Evolutionary conservation across 306 rosid genomes (phyloP), one percentile per base, ranked within the genome.

Genomic region (Prunus mira): DNA sequence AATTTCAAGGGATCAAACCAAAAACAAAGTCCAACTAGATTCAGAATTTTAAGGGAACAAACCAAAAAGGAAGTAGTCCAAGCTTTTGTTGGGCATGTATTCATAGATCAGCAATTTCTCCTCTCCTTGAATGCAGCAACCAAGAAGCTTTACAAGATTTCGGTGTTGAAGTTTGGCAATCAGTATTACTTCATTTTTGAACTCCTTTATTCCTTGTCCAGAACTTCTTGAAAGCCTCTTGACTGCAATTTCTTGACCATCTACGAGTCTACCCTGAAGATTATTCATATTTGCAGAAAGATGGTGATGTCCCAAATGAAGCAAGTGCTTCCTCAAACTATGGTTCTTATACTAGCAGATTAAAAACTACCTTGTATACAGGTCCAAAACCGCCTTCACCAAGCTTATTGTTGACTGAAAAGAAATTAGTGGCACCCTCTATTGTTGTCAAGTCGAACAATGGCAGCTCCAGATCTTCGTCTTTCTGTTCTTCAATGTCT

Each of bases 111-210:
- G 80, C 46, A 91, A 32, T 45, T 72, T 88, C 67, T 90, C 96
- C 3, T 79, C 88, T 14, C 73, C 68, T 24, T 88, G 82, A 76
- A 90, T 83, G 85, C 92, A 90, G 25, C 84, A 90, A 2, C 89
- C 96, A 62, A 86, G 78, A 70, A 88, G 86, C 52, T 76, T 86
- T 5, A 90, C 96, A 4, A 90, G 87, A 78, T 90, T 88, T 58
- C 89, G 69, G 52, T 88, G 96, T 47, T 91, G 93, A 82, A 91
- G 96, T 47, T 91, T 87, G 9, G 90, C 85, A 20, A 88, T 88
- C 47, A 84, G 78, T 58, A 28, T 41, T 4, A 87, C 91, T 88
- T 91, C 93, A 51, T 88, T 87, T 77, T 82, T 82, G 88, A 88
- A 87, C 64, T 91, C 96, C 3, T 81, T 65, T 5, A 80, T 62